phyloP scores from a whole-genome alignment of 306 rosid species.

The Gastrolobium bilobum region DNA sequence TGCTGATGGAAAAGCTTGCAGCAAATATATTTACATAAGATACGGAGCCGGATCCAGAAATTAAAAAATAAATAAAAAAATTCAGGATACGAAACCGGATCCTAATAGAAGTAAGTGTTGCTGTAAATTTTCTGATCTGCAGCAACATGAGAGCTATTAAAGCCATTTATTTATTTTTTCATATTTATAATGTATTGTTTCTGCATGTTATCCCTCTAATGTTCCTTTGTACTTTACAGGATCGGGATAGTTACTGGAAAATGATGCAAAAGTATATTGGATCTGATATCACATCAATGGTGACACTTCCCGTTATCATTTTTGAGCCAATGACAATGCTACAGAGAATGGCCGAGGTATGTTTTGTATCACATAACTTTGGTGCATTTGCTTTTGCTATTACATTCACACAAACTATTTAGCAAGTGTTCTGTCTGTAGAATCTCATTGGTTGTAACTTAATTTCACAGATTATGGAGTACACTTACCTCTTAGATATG shows the following conservation, averaged over 20 bases:
- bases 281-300: constrained; percentile 92
- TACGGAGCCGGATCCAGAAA: too few relatives aligned
- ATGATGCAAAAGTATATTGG: constrained; percentile 96
- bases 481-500: constrained; percentile 81
- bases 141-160: too few relatives aligned
- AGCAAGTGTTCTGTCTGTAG: constrained; percentile 30
- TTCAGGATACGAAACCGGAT: too few relatives aligned
- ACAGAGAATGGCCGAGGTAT: constrained; percentile 96
- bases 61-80: too few relatives aligned
- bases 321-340: constrained; percentile 98
- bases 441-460: constrained; percentile 29
- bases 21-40: too few relatives aligned
- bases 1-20: too few relatives aligned
- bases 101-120: too few relatives aligned
- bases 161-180: not conserved
- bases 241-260: constrained; percentile 94
- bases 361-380: constrained; percentile 41
- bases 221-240: constrained; percentile 58
- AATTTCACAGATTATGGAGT: constrained; percentile 88
- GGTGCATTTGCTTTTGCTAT: constrained; percentile 29
- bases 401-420: constrained; percentile 21
- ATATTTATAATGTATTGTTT: constrained; percentile 18
- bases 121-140: too few relatives aligned
- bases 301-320: constrained; percentile 93
- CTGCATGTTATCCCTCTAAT: constrained; percentile 32